Conservation (phyloP, 345 rosid species). For the Gossypium longicalyx region DNA sequence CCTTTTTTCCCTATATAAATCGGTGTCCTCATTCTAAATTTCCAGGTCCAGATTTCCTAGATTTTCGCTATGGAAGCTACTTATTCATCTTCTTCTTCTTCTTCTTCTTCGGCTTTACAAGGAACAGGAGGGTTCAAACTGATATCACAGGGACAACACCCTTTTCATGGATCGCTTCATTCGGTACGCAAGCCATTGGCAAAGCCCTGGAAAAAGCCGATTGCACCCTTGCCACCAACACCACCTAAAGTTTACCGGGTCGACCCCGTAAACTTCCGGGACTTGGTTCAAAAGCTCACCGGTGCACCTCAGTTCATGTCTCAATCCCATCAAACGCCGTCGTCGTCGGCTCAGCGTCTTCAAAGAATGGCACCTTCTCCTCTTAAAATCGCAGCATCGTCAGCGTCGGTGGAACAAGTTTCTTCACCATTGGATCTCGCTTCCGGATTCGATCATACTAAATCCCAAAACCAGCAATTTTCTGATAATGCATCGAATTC, state of each 20-base stretch:
- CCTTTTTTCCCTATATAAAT: no score
- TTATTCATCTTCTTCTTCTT: slow-evolving; percentile 27
- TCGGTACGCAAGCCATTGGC: slow-evolving; percentile 43
- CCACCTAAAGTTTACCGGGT: slow-evolving; percentile 74
- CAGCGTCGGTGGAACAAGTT: slow-evolving; percentile 9
- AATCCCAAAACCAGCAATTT: not conserved
- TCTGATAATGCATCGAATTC: slow-evolving; percentile 24
- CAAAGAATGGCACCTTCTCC: slow-evolving; percentile 46
- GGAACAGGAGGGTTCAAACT: slow-evolving; percentile 6
- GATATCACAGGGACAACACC: slow-evolving; percentile 14
- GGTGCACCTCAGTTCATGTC: slow-evolving; percentile 36
- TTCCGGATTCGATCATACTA: slow-evolving; percentile 3
- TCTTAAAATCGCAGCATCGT: slow-evolving; percentile 19
- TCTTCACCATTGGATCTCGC: not conserved
- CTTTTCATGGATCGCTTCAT: slow-evolving; percentile 45
- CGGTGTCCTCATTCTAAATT: not conserved
- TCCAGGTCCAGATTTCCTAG: not conserved
- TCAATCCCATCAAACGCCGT: slow-evolving; percentile 13
- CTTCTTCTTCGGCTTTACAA: slow-evolving; percentile 6
- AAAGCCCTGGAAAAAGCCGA: slow-evolving; percentile 62
- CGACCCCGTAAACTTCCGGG: slow-evolving; percentile 66
- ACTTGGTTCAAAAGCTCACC: slow-evolving; percentile 83
- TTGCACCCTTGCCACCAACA: slow-evolving; percentile 58
- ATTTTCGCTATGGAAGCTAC: slow-evolving; percentile 25
- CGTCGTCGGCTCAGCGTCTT: slow-evolving; percentile 19